phyloP scores from a whole-genome alignment of 108 stramenopile genomes.

The Fistulifera pelliculosa region DNA sequence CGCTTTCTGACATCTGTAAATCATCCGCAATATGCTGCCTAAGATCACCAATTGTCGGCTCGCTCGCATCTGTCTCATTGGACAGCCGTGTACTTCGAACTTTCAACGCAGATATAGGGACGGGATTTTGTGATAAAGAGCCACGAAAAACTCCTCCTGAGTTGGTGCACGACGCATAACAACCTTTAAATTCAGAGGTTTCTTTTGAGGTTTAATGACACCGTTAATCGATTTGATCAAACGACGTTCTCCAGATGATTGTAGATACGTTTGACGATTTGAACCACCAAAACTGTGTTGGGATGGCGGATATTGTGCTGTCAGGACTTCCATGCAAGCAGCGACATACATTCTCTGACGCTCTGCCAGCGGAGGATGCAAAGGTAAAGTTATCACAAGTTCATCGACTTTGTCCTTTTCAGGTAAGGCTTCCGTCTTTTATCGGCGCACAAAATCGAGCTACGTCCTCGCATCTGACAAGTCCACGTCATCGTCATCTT shows the following conservation, averaged over 20 bases:
- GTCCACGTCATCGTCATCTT: conserved; percentile 22
- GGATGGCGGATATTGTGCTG: conserved; percentile 27
- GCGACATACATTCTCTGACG: conserved; percentile 36
- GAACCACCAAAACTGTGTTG: background rate
- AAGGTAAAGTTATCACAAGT: conserved; percentile 5
- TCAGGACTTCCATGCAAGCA: conserved; percentile 56
- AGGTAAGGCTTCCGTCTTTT: conserved; percentile 4
- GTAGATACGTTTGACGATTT: background rate
- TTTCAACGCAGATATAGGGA: conserved; percentile 38
- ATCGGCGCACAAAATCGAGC: conserved; percentile 17
- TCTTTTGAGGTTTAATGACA: conserved; percentile 69
- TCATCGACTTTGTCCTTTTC: background rate
- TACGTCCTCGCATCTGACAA: conserved; percentile 21
- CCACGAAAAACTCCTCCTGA: conserved; percentile 85
- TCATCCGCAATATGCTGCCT: conserved; percentile 71
- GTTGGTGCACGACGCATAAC: conserved; percentile 73
- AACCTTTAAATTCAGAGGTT: conserved; percentile 73
- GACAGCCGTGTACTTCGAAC: conserved; percentile 10
- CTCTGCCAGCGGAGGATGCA: conserved; percentile 12
- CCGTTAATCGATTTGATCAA: conserved; percentile 46
- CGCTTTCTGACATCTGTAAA: conserved; percentile 76
- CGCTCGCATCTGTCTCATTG: conserved; percentile 18
- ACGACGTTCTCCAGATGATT: conserved; percentile 27
- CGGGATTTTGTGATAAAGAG: conserved; percentile 59
- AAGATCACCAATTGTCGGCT: conserved; percentile 65